Evolutionary conservation across 2,329 filamentous ascomycete genomes (phyloP), one percentile per base, ranked within the genome.

Genomic region (Botrytis pseudocinerea): DNA sequence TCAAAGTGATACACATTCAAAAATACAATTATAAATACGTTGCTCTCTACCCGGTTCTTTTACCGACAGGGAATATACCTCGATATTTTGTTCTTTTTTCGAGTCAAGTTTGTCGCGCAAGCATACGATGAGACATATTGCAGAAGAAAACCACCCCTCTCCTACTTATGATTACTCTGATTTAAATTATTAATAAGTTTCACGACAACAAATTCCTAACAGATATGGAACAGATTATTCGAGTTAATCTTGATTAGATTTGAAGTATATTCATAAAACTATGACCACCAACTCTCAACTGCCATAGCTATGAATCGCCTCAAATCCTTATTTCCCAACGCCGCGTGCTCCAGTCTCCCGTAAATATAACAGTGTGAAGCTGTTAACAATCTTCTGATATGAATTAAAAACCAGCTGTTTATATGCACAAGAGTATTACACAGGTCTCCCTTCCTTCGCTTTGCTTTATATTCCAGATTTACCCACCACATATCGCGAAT

Each of bases 381-480:
- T 32, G 48, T 42, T 32, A 20, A 68, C 14, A 38, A 68, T 42
- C n/a, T 38, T 48, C 25, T 42, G 1, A 42, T 25, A 42, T 68
- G 65, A 38, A 42, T 32, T 32, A 4, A 14, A 57, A 42, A 46
- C n/a, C n/a, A 46, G 40, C 32, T 51, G 25, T 35, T 38, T 70
- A 51, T 54, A 70, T 63, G 42, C 62, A 70, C 69, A 70, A 64
- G 44, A 54, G 69, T 70, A 70, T 70, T 62, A 70, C 32, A 32
- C 69, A 63, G 28, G 25, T 40, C n/a, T 63, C 10, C 42, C 9
- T 54, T 54, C 59, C 54, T 62, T 40, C 28, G 25, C 25, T 57
- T 28, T n/a, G 16, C 59, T 38, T 59, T 46, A 18, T n/a, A 48
- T 38, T 16, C 59, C 42, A 63, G 16, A 70, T 48, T 63, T 25